Base-by-base conservation (phyloP, 176 grass and related monocot species). In the Aechmea fasciata region DNA sequence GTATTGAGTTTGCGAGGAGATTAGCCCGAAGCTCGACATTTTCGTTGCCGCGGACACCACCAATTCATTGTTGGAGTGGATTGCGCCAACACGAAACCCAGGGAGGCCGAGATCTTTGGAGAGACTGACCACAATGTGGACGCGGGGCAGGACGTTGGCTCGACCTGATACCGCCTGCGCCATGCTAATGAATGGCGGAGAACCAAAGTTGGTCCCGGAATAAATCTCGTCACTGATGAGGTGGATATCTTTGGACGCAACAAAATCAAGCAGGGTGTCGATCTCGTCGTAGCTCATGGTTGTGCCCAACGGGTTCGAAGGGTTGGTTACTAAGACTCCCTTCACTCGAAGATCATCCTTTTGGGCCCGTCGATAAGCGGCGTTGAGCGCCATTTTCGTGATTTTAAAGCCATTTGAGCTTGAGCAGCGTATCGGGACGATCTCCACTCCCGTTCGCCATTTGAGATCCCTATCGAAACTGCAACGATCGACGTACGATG, bases 381-480 rank as follows among this genome's bases (percentile, higher is more conserved):
- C 86, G 65, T 92, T 82, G 48, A 97, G 83, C 19, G 83, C 86
- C 25, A 14, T 48, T 63, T 85, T 83, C 3, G 89, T 97, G 79
- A 97, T 74, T 10, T 76, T 73, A 79, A 97, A 97, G 20, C 75
- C 75, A 22, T 83, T 83, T 26, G 64, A 73, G 65, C 89, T 92
- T 15, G 73, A 74, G 77, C 93, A 97, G 74, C 81, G 89, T 79
- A 97, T 87, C 48, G 86, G 89, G 0, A 90, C 86, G 79, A 97
- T 97, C 84, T 97, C 86, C 0, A 73, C 89, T 28, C 86, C 93
- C 51, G 93, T 97, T 71, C 93, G 81, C 93, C 93, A 97, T 83
- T 97, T 97, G 23, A 97, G 89, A 66, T 97, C 93, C 11, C 93
- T 83, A 69, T 97, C 93, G 64, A 92, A 96, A 9, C 93, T 96